Base-by-base conservation (phyloP, 495 filamentous ascomycete genomes). In the Cudoniella acicularis region DNA sequence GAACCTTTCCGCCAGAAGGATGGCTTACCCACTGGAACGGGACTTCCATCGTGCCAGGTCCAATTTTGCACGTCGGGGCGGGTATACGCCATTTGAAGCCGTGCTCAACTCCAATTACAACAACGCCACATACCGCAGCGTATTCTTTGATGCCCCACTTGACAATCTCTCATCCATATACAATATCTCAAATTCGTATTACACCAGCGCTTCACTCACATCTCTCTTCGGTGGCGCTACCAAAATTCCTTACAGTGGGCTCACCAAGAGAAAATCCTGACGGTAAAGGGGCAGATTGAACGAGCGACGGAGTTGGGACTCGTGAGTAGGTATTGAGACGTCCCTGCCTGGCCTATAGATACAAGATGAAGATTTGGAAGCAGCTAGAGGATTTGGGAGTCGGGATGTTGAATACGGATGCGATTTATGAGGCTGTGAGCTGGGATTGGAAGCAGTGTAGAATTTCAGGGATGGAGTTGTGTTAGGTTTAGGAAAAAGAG, bases 101-200 rank as follows among this genome's bases (percentile, higher is more conserved):
- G 52, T 81, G 0, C 52, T 64, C n/a, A 67, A 75, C 59, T 69
- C 67, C 24, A 52, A 79, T 1, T 59, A 56, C 49, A 24, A 63
- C 18, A 77, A 77, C 59, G 52, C 68, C 1, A 71, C 72, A 3
- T 68, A 73, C 64, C 70, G 75, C n/a, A 75, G 79, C 67, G 67
- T 80, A 36, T 82, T 82, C 70, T 82, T 75, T 66, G 79, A 82
- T 59, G 79, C 77, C 10, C 77, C 76, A 2, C 62, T 77, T 48
- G 52, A 60, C 47, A 43, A 59, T 1, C 64, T 77, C 47, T 52
- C 58, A 23, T 43, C 60, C 16, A 61, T 69, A 52, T 63, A 75
- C 67, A 74, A 69, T 57, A 26, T 55, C 16, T 50, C 62, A 3
- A 83, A 79, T 55, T 74, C 70, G 23, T 77, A 77, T 57, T 81